Conservation (phyloP, 352 stramenopile genomes). For the Phytopythium delawarense region DNA sequence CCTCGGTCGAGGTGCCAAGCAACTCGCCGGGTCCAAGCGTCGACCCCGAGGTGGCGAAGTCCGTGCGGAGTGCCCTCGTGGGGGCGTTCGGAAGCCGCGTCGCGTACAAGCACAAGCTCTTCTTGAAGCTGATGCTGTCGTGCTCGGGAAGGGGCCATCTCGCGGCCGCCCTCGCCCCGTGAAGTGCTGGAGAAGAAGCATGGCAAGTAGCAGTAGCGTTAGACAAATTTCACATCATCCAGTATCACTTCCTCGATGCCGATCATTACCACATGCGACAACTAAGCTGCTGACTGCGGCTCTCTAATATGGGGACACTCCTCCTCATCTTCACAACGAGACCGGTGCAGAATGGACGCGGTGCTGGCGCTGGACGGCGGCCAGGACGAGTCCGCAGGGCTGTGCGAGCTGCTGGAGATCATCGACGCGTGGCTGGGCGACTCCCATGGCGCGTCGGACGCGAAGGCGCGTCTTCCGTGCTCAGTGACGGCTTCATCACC, state of each 20-base stretch:
- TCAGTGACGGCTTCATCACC: neutral
- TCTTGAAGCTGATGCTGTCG: neutral
- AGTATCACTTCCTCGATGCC: too few species aligned
- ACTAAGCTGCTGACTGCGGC: too few species aligned
- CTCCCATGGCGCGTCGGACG: neutral
- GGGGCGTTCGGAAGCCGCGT: neutral
- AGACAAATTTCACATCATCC: too few species aligned
- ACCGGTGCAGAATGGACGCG: neutral
- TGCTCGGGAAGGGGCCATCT: neutral
- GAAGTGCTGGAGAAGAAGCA: neutral
- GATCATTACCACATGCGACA: too few species aligned
- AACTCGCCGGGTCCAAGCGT: neutral
- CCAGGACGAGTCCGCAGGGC: neutral
- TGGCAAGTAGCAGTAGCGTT: neutral
- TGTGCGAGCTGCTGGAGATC: conserved; percentile 1
- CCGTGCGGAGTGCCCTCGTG: neutral
- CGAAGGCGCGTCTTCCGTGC: neutral
- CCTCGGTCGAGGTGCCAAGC: neutral
- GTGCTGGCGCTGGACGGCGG: neutral
- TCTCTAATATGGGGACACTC: neutral
- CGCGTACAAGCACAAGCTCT: neutral
- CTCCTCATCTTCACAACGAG: neutral
- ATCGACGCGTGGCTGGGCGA: neutral
- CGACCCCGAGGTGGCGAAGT: too few species aligned
- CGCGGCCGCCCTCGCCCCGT: neutral